These are phyloP conservation scores for Pythium aquatile DNA, from an alignment of 352 stramenopile genomes.

Conservation along the genomic window DNA sequence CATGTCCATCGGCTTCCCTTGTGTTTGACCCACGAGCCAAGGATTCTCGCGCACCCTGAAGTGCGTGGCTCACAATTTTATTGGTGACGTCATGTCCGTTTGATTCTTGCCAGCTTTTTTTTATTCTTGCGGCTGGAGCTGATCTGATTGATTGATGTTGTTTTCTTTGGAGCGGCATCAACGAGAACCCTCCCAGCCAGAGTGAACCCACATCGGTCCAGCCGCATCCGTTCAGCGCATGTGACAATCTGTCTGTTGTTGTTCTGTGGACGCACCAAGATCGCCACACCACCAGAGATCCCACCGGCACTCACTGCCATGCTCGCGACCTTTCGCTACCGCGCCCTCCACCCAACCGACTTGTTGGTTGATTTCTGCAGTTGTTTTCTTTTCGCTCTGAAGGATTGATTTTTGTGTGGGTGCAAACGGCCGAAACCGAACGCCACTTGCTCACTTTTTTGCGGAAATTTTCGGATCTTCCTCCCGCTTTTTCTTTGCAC, in stretches of 20 bases:
- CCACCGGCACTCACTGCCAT: background rate
- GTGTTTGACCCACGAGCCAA: too few relatives aligned
- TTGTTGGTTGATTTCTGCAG: background rate
- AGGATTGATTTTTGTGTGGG: background rate
- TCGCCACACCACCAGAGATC: slow-evolving; percentile 1
- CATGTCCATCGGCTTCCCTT: too few relatives aligned
- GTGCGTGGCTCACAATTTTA: background rate
- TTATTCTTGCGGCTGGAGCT: background rate
- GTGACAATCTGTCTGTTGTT: background rate
- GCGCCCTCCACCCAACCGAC: background rate
- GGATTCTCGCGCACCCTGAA: too few relatives aligned
- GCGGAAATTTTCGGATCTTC: slow-evolving; percentile 7
- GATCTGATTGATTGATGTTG: background rate
- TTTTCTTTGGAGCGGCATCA: too few relatives aligned
- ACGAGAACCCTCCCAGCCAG: background rate
- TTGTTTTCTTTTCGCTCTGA: too few relatives aligned
- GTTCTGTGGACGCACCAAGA: background rate
- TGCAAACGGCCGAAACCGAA: background rate
- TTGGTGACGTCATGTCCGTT: background rate
- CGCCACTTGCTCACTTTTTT: slow-evolving; percentile 3
- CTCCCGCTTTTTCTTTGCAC: slow-evolving; percentile 1
- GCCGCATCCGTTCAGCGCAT: background rate
- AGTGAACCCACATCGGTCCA: background rate
- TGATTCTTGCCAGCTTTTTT: background rate
- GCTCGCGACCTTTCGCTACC: background rate